Conservation (phyloP, 2,329 filamentous ascomycete species). For the Blumeriella jaapii region DNA sequence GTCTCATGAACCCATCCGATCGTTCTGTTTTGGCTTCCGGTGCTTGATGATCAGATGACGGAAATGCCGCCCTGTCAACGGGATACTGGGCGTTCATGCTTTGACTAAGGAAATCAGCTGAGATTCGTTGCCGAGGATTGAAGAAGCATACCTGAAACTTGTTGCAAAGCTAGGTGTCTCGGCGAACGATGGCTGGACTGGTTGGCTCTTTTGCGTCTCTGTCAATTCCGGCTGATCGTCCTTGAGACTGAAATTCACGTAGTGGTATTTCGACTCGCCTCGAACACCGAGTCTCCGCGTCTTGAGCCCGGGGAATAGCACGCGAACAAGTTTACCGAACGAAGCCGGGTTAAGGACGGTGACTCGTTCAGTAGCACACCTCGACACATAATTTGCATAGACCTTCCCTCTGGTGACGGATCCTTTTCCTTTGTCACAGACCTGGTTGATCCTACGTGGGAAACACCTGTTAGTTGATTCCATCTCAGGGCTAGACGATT, state of each 20-base stretch:
- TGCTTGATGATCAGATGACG: slow-evolving; percentile 31
- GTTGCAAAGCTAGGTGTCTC: slow-evolving; percentile 38
- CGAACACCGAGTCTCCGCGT: slow-evolving; percentile 85
- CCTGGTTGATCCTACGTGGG: slow-evolving; percentile 53
- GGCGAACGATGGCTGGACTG: slow-evolving; percentile 35
- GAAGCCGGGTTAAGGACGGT: slow-evolving; percentile 93
- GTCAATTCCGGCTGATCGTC: slow-evolving; percentile 36
- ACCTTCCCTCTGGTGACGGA: slow-evolving; percentile 89
- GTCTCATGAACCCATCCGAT: slow-evolving; percentile 27
- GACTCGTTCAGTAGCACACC: slow-evolving; percentile 86
- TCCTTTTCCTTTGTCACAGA: slow-evolving; percentile 63
- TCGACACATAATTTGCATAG: slow-evolving; percentile 88
- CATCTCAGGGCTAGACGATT: not conserved
- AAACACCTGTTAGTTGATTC: slow-evolving; percentile 3
- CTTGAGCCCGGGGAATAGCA: slow-evolving; percentile 90
- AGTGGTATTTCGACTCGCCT: slow-evolving; percentile 98
- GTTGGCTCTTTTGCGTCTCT: slow-evolving; percentile 33
- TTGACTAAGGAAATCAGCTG: slow-evolving; percentile 17
- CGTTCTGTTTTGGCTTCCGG: slow-evolving; percentile 21
- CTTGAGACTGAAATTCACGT: slow-evolving; percentile 54
- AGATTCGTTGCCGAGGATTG: not conserved
- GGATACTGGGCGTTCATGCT: slow-evolving; percentile 24
- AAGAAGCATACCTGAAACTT: slow-evolving; percentile 37
- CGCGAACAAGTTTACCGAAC: slow-evolving; percentile 92
- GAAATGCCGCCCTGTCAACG: slow-evolving; percentile 28